Evolutionary conservation across 1,284 basidiomycete genomes (phyloP).

Genomic region (Moesziomyces sp.): DNA sequence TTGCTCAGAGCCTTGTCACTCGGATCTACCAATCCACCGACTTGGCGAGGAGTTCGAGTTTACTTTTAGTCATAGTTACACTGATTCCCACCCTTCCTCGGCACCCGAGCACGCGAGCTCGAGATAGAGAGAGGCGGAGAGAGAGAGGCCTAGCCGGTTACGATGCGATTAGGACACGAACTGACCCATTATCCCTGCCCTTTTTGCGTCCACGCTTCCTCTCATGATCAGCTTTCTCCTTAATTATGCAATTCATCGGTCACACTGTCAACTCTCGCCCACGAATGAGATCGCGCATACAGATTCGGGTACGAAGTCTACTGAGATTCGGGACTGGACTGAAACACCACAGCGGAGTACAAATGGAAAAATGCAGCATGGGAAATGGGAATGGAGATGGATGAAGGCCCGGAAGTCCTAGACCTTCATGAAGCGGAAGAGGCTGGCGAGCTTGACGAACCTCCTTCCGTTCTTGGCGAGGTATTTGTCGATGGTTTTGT

Average conservation of each 20-base stretch:
- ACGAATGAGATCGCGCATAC: neutral
- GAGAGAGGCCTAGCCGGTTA: neutral
- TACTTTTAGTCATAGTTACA: constrained; percentile 48
- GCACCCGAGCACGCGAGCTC: neutral
- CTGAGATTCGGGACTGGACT: neutral
- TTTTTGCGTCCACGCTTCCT: no score
- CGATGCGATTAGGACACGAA: no score
- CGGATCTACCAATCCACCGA: constrained; percentile 29
- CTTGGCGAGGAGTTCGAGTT: constrained; percentile 27
- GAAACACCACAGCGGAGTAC: neutral
- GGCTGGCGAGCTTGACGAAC: constrained; percentile 59
- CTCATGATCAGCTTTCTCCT: no score
- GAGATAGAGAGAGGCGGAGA: neutral
- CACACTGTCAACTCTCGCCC: no score
- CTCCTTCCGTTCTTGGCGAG: constrained; percentile 59
- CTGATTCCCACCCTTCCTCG: constrained; percentile 14
- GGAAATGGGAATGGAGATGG: neutral
- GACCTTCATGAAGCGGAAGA: constrained; percentile 63
- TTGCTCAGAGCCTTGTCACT: constrained; percentile 29
- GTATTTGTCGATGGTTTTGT: constrained; percentile 52
- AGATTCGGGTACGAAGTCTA: neutral
- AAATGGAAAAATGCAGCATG: neutral
- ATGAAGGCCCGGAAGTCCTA: constrained; percentile 6
- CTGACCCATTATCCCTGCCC: no score
- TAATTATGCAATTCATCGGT: no score